A percentile compares a stretch with the other conserved stretches of the same genome.
Evolutionary conservation across 2,329 filamentous ascomycete genomes (phyloP).

Genomic region (Fusarium illudens): DNA sequence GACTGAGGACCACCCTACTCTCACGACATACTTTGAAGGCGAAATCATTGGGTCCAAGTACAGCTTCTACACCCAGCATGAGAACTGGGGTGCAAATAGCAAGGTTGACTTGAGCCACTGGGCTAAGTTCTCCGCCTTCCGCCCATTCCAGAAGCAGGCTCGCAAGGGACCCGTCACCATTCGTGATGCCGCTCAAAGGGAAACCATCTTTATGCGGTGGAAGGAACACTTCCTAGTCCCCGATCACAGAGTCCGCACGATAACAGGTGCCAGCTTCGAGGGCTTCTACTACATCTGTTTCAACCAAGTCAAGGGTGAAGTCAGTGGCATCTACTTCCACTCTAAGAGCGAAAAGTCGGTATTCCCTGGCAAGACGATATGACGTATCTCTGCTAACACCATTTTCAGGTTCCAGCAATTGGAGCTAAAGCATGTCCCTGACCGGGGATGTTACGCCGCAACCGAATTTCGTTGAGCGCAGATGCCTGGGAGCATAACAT

Average conservation of each 20-base stretch:
- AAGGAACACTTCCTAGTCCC: conserved; percentile 98
- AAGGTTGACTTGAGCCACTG: conserved; percentile 94
- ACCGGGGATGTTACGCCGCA: conserved; percentile 82
- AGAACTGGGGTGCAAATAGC: conserved; percentile 89
- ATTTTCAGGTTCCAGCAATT: conserved; percentile 83
- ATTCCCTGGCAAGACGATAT: neutral
- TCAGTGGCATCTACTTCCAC: conserved; percentile 97
- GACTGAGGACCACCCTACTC: conserved; percentile 94
- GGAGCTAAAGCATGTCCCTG: conserved; percentile 86
- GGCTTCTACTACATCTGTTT: conserved; percentile 99
- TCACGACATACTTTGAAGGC: conserved; percentile 98
- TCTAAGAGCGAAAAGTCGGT: conserved; percentile 96
- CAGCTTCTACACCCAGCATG: conserved; percentile 89
- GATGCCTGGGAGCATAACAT: neutral
- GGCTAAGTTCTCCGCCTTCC: conserved; percentile 88
- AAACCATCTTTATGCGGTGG: conserved; percentile 98
- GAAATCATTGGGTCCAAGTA: conserved; percentile 97
- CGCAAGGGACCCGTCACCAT: conserved; percentile 64
- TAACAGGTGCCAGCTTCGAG: conserved; percentile 94
- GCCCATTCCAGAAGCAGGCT: conserved; percentile 71
- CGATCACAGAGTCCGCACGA: conserved; percentile 89
- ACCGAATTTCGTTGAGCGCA: conserved; percentile 74
- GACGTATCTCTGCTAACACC: neutral
- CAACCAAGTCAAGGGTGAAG: conserved; percentile 85
- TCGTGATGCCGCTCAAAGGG: conserved; percentile 78